These are phyloP conservation scores for Xenoacremonium recifei DNA, from an alignment of 2,329 filamentous ascomycete genomes.

Conservation along the genomic window DNA sequence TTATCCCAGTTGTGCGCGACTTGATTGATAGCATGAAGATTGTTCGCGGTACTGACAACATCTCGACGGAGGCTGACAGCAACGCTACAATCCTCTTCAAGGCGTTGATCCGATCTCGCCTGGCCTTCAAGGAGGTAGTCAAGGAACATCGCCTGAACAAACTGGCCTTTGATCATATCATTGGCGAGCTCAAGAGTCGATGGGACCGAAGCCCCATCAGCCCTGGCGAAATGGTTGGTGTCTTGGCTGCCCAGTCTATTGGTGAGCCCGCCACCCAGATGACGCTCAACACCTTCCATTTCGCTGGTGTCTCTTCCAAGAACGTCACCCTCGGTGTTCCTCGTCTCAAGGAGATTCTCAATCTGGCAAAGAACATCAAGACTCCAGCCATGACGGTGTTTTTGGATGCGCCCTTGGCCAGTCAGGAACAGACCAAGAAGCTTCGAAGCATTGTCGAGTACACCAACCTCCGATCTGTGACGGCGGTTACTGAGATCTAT, in stretches of 20 bases:
- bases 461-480: constrained; percentile 88
- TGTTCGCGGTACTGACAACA: constrained; percentile 78
- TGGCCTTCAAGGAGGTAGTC: constrained; percentile 92
- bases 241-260: constrained; percentile 95
- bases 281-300: constrained; percentile 99
- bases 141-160: constrained; percentile 83
- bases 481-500: constrained; percentile 91
- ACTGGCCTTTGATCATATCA: constrained; percentile 85
- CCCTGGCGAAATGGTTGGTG: constrained; percentile 98
- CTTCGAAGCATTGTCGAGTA: constrained; percentile 91
- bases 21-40: constrained; percentile 77
- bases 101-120: constrained; percentile 80
- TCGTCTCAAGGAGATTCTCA: constrained; percentile 98
- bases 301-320: constrained; percentile 99
- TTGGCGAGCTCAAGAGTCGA: constrained; percentile 86
- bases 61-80: constrained; percentile 82
- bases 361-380: constrained; percentile 97
- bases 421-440: constrained; percentile 78
- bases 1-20: constrained; percentile 74
- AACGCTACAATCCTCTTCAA: constrained; percentile 93
- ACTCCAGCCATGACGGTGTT: constrained; percentile 96
- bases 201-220: constrained; percentile 84
- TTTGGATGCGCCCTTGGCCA: constrained; percentile 61
- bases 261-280: constrained; percentile 98
- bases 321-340: constrained; percentile 99